A percentile compares a stretch with the other conserved stretches of the same genome.
phyloP scores from a whole-genome alignment of 345 rosid species.

The Punica granatum region DNA sequence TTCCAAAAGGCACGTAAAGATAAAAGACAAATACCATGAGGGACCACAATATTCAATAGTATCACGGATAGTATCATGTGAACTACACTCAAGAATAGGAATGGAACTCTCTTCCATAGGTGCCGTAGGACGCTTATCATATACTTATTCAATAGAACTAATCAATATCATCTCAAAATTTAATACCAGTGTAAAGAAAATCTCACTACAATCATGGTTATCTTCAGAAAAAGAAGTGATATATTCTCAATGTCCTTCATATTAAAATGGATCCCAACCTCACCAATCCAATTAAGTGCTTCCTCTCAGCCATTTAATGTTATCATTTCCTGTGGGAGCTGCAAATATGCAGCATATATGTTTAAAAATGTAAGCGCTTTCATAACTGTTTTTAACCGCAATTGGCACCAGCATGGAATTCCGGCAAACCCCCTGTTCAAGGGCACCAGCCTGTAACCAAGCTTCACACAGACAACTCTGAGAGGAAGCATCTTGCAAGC shows the following conservation, averaged over 20 bases:
- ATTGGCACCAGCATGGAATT: conserved; percentile 53
- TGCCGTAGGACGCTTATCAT: not conserved
- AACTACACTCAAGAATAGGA: not conserved
- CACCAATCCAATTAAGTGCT: conserved; percentile 38
- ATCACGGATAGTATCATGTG: not conserved
- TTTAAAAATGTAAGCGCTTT: conserved; percentile 64
- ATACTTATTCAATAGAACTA: not conserved
- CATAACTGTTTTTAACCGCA: conserved; percentile 60
- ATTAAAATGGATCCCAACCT: conserved; percentile 38
- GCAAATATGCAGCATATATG: conserved; percentile 40
- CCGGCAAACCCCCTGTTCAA: conserved; percentile 8
- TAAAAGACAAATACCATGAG: not conserved
- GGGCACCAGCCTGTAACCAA: conserved; percentile 5
- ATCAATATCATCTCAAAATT: not conserved
- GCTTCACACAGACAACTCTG: conserved; percentile 42
- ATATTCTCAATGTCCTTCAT: conserved; percentile 60
- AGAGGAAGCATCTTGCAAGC: conserved; percentile 45
- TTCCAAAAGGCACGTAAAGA: not conserved
- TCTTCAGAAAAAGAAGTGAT: conserved; percentile 69
- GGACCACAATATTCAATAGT: not conserved
- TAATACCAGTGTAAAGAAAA: not conserved
- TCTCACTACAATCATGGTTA: conserved; percentile 10
- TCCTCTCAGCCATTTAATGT: conserved; percentile 31
- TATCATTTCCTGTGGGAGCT: conserved; percentile 28
- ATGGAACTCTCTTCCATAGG: not conserved